A percentile compares a stretch with the other conserved stretches of the same genome.
Conservation (phyloP, 805 yeast genomes). For the Metschnikowia santaceciliae region DNA sequence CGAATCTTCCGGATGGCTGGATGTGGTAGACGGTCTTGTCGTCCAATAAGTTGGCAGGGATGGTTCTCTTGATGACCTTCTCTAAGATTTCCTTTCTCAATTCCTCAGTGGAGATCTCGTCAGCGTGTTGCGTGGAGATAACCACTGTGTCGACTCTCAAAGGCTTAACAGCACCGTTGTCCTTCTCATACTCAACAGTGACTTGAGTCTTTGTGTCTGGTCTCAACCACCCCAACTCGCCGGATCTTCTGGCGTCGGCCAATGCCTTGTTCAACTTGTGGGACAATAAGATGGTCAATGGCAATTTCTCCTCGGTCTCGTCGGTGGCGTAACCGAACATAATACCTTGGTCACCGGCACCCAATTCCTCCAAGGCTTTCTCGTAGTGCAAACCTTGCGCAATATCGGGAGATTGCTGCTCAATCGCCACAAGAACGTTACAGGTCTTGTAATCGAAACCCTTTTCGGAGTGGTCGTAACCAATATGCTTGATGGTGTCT, state of each 20-base stretch:
- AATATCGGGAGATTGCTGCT: slow-evolving; percentile 98
- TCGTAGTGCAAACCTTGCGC: slow-evolving; percentile 99
- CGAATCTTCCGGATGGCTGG: slow-evolving; percentile 99
- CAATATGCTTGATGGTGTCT: slow-evolving; percentile 97
- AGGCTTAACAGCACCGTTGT: slow-evolving; percentile 93
- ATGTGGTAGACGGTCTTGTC: slow-evolving; percentile 96
- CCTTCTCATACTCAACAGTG: slow-evolving; percentile 92
- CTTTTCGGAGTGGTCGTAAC: slow-evolving; percentile 92
- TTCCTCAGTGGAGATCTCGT: slow-evolving; percentile 89
- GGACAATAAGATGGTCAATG: slow-evolving; percentile 88
- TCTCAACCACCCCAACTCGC: slow-evolving; percentile 93
- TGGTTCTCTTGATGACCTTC: slow-evolving; percentile 86
- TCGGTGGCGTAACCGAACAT: slow-evolving; percentile 99
- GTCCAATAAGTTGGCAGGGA: slow-evolving; percentile 86
- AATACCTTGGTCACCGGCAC: slow-evolving; percentile 99
- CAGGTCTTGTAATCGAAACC: slow-evolving; percentile 99
- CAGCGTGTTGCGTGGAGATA: slow-evolving; percentile 97
- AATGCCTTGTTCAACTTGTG: slow-evolving; percentile 96
- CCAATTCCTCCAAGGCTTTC: slow-evolving; percentile 91
- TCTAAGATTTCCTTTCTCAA: slow-evolving; percentile 73
- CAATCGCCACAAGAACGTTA: slow-evolving; percentile 97
- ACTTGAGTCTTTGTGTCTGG: slow-evolving; percentile 99
- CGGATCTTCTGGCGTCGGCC: slow-evolving; percentile 96
- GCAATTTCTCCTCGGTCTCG: slow-evolving; percentile 96
- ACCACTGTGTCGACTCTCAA: slow-evolving; percentile 96